Conservation (phyloP, 2,329 filamentous ascomycete genomes). For the Fusarium palustre region DNA sequence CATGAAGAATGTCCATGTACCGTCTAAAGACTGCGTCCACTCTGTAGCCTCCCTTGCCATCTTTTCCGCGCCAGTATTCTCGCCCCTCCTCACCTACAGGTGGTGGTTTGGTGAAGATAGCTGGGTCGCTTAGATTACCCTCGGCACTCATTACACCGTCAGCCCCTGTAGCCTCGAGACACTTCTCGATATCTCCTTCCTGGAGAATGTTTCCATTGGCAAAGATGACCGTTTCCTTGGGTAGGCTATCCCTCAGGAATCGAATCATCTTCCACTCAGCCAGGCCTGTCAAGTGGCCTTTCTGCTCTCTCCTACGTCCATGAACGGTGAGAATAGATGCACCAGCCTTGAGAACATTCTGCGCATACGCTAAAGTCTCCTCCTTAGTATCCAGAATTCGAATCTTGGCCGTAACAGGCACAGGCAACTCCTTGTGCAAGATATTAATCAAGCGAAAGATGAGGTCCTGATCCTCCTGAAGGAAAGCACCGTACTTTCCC, state of each 20-base stretch:
- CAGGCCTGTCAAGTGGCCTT: slow-evolving; percentile 92
- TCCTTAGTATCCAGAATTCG: slow-evolving; percentile 88
- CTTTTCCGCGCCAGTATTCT: slow-evolving; percentile 86
- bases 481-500: slow-evolving; percentile 91
- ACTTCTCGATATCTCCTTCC: slow-evolving; percentile 79
- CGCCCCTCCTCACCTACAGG: slow-evolving; percentile 72
- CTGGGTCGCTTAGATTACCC: slow-evolving; percentile 91
- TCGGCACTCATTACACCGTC: slow-evolving; percentile 97
- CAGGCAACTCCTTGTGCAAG: slow-evolving; percentile 79
- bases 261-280: slow-evolving; percentile 92
- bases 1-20: slow-evolving; percentile 91
- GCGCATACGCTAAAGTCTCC: slow-evolving; percentile 88
- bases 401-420: slow-evolving; percentile 96
- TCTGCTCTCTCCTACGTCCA: slow-evolving; percentile 88
- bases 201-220: slow-evolving; percentile 95
- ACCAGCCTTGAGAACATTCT: slow-evolving; percentile 85
- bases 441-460: slow-evolving; percentile 85
- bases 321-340: slow-evolving; percentile 95
- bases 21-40: slow-evolving; percentile 88
- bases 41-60: slow-evolving; percentile 86
- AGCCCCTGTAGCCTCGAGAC: slow-evolving; percentile 84
- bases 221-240: slow-evolving; percentile 90
- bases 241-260: slow-evolving; percentile 84
- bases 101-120: slow-evolving; percentile 81
- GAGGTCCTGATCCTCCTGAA: slow-evolving; percentile 91